Evolutionary conservation across 2,329 filamentous ascomycete genomes (phyloP).

Genomic region (Dactylellina drechsleri): DNA sequence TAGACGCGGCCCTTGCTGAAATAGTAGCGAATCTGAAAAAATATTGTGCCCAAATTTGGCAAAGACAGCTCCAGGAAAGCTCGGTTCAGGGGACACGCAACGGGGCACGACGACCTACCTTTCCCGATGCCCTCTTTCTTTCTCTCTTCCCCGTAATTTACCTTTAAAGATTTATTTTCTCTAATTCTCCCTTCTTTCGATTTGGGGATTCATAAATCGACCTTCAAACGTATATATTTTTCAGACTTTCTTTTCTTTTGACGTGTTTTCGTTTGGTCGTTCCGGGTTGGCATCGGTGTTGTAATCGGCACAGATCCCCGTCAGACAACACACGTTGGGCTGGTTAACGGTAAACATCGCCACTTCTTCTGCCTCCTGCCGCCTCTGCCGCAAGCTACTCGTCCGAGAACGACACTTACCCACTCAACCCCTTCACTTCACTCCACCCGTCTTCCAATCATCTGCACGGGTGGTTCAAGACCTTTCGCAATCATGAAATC

Average conservation of each 20-base stretch:
- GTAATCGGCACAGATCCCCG: slow-evolving; percentile 14
- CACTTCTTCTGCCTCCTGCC: slow-evolving; percentile 6
- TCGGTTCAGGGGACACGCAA: slow-evolving; percentile 44
- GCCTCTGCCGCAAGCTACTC: slow-evolving; percentile 1
- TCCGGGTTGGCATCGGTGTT: slow-evolving; percentile 6
- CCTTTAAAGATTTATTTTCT: background rate
- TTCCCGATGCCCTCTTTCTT: background rate
- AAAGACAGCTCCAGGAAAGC: slow-evolving; percentile 15
- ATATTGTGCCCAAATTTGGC: slow-evolving; percentile 28
- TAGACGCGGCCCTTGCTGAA: slow-evolving; percentile 8
- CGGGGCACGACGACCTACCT: slow-evolving; percentile 15
- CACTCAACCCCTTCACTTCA: slow-evolving; percentile 1
- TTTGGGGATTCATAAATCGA: too few relatives aligned
- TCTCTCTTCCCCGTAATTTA: background rate
- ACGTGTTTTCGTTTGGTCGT: background rate
- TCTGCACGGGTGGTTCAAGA: slow-evolving; percentile 4
- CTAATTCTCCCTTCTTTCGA: background rate
- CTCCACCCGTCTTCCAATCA: slow-evolving; percentile 1
- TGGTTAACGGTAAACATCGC: slow-evolving; percentile 30
- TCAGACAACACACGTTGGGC: slow-evolving; percentile 25
- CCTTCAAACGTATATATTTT: background rate
- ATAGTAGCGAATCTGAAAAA: slow-evolving; percentile 2
- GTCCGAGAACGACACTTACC: background rate
- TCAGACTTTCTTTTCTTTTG: background rate
- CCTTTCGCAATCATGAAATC: slow-evolving; percentile 43